phyloP scores from a whole-genome alignment of 2,329 filamentous ascomycete species.

The Colletotrichum sp. region DNA sequence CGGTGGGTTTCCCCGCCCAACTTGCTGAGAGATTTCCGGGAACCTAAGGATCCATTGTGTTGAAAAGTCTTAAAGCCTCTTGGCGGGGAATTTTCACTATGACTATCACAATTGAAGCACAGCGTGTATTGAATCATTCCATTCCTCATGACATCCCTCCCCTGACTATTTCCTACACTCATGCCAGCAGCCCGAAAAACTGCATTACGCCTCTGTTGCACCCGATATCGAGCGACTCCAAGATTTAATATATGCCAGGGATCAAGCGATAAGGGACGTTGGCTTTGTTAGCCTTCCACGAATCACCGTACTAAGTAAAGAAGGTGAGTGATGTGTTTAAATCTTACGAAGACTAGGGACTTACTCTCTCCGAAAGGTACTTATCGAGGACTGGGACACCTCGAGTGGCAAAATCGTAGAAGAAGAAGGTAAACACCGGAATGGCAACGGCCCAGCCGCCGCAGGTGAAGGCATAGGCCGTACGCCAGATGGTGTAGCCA shows the following conservation, averaged over 20 bases:
- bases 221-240: neutral
- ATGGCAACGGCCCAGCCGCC: neutral
- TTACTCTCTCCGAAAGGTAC: neutral
- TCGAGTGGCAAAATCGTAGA: neutral
- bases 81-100: no score
- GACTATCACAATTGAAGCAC: no score
- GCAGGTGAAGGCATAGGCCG: neutral
- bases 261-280: neutral
- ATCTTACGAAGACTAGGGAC: neutral
- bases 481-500: neutral
- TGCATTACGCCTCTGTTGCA: no score
- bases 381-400: neutral
- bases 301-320: neutral
- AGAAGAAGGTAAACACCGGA: neutral
- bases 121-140: no score
- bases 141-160: no score
- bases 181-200: no score
- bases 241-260: neutral
- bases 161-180: no score
- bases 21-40: no score
- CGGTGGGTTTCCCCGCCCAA: neutral
- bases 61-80: no score
- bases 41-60: no score
- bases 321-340: neutral
- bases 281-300: neutral